Evolutionary conservation across 371 early-diverging fungal species (phyloP).

Genomic region (Capillidium rhysosporum): DNA sequence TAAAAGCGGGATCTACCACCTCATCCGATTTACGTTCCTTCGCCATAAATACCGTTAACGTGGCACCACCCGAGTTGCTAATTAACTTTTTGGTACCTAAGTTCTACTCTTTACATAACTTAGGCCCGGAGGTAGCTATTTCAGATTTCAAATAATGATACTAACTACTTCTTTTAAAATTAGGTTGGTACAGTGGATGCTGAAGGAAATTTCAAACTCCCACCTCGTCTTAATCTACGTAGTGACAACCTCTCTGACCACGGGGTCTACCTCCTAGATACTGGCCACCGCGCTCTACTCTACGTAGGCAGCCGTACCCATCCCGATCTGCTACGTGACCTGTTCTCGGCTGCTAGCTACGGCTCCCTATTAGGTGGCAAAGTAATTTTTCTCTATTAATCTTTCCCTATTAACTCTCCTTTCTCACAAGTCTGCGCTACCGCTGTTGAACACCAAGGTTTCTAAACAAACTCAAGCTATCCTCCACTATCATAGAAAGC

Average conservation of each 20-base stretch:
- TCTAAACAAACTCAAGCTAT: conserved; percentile 33
- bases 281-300: conserved; percentile 60
- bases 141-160: not conserved
- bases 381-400: conserved; percentile 13
- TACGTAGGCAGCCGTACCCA: conserved; percentile 70
- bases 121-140: conserved; percentile 45
- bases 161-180: conserved; percentile 2
- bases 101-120: conserved; percentile 67
- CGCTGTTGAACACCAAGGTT: conserved; percentile 28
- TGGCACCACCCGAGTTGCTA: conserved; percentile 59
- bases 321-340: conserved; percentile 47
- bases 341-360: conserved; percentile 41
- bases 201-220: conserved; percentile 37
- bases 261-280: conserved; percentile 71
- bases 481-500: conserved; percentile 30
- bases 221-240: conserved; percentile 56
- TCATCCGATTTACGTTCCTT: conserved; percentile 45
- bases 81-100: conserved; percentile 50
- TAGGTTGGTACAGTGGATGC: conserved; percentile 29
- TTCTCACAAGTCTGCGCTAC: conserved; percentile 22
- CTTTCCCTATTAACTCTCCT: not conserved
- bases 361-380: conserved; percentile 37
- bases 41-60: conserved; percentile 47
- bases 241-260: conserved; percentile 65
- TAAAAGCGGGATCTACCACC: conserved; percentile 45